Conservation (phyloP, 2,329 filamentous ascomycete genomes). For the Sclerotinia spermophila region DNA sequence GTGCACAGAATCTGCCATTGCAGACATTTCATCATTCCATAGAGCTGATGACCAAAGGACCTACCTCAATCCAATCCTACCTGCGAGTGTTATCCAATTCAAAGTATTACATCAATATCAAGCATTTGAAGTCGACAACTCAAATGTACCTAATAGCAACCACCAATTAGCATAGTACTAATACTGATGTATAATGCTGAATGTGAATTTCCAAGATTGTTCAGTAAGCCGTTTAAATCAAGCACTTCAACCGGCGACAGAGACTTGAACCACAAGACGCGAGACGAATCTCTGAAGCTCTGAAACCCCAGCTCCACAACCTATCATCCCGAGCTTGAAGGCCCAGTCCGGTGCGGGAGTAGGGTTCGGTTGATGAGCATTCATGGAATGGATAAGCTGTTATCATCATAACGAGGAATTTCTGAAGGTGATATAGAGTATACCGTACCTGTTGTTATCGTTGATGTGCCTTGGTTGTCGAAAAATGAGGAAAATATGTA, state of each 20-base stretch:
- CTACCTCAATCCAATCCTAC: constrained; percentile 1
- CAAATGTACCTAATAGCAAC: constrained; percentile 9
- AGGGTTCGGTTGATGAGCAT: constrained; percentile 63
- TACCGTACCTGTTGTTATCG: constrained; percentile 25
- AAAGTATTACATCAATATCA: background rate
- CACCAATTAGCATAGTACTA: constrained; percentile 13
- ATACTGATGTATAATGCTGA: constrained; percentile 8
- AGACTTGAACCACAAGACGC: constrained; percentile 55
- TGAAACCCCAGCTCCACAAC: constrained; percentile 74
- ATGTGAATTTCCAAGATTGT: background rate
- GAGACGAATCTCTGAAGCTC: constrained; percentile 48
- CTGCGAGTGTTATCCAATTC: background rate
- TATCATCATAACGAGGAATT: constrained; percentile 49
- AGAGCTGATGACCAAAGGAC: background rate
- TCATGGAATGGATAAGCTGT: constrained; percentile 77
- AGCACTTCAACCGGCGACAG: constrained; percentile 57
- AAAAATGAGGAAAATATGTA: background rate
- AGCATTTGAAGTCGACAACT: background rate
- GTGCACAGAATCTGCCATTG: background rate
- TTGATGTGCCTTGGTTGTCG: background rate
- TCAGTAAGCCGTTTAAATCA: constrained; percentile 53
- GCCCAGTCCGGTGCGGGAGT: constrained; percentile 65
- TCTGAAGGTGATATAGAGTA: constrained; percentile 17
- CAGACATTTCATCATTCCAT: too few relatives aligned
- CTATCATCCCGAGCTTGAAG: constrained; percentile 54